These are phyloP conservation scores for Geranomyces michiganensis DNA, from an alignment of 192 early-diverging fungal genomes.

Conservation along the genomic window DNA sequence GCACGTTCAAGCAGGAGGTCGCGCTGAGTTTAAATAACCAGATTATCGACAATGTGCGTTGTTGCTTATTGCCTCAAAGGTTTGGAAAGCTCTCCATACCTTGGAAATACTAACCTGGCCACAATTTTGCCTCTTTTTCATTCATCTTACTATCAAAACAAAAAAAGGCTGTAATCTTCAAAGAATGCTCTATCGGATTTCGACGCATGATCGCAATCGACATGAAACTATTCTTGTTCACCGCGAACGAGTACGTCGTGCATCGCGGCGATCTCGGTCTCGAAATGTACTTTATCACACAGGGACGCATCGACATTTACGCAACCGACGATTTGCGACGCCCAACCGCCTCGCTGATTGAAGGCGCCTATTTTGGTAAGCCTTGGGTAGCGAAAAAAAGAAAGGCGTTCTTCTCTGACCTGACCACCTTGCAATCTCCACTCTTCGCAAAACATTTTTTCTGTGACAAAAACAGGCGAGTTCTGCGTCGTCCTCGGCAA, in stretches of 20 bases:
- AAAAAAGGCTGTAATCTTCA: constrained; percentile 52
- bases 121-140: no score
- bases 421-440: neutral
- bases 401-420: neutral
- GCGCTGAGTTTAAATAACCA: constrained; percentile 54
- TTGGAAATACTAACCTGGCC: no score
- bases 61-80: no score
- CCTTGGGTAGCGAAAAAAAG: constrained; percentile 36
- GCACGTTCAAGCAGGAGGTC: constrained; percentile 55
- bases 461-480: constrained; percentile 42
- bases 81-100: no score
- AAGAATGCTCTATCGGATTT: constrained; percentile 51
- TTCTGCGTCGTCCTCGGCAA: constrained; percentile 51
- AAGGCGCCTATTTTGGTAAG: constrained; percentile 55
- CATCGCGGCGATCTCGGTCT: constrained; percentile 50
- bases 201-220: constrained; percentile 50
- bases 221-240: constrained; percentile 57
- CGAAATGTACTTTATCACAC: constrained; percentile 60
- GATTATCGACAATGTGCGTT: constrained; percentile 55
- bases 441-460: no score
- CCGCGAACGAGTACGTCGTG: constrained; percentile 58
- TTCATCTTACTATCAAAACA: constrained; percentile 27
- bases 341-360: constrained; percentile 49
- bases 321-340: constrained; percentile 39
- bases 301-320: constrained; percentile 57